A percentile compares a stretch with the other conserved stretches of the same genome.
phyloP scores from a whole-genome alignment of 495 filamentous ascomycete species.

The Cercophora newfieldiana region DNA sequence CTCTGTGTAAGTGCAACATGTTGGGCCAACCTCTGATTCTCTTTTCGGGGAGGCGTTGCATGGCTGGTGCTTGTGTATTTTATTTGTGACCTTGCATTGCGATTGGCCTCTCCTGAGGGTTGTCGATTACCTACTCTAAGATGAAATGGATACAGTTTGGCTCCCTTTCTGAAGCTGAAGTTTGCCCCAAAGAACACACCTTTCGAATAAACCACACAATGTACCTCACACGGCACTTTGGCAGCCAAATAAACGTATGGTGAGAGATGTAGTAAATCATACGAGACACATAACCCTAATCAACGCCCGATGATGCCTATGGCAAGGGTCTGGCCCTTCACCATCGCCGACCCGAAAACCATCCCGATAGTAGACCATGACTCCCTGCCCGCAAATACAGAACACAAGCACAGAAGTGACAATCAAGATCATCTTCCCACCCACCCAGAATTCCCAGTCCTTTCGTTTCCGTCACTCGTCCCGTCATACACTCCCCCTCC shows the following conservation, averaged over 20 bases:
- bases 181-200: neutral
- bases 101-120: too few species aligned
- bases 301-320: neutral
- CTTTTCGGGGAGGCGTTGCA: too few species aligned
- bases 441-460: neutral
- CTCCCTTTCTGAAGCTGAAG: too few species aligned
- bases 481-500: neutral
- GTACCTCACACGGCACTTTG: neutral
- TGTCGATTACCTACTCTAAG: too few species aligned
- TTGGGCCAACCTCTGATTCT: too few species aligned
- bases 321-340: neutral
- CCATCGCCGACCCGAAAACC: neutral
- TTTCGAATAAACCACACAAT: neutral
- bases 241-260: neutral
- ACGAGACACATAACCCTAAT: neutral
- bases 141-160: too few species aligned
- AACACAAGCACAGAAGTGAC: neutral
- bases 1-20: too few species aligned
- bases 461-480: neutral
- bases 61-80: too few species aligned
- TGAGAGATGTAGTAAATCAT: neutral
- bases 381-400: neutral
- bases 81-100: too few species aligned
- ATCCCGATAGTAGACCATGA: neutral
- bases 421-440: neutral